Evolutionary conservation across 495 filamentous ascomycete genomes (phyloP), one percentile per base, ranked within the genome.

Genomic region (Talaromyces wortmannii): DNA sequence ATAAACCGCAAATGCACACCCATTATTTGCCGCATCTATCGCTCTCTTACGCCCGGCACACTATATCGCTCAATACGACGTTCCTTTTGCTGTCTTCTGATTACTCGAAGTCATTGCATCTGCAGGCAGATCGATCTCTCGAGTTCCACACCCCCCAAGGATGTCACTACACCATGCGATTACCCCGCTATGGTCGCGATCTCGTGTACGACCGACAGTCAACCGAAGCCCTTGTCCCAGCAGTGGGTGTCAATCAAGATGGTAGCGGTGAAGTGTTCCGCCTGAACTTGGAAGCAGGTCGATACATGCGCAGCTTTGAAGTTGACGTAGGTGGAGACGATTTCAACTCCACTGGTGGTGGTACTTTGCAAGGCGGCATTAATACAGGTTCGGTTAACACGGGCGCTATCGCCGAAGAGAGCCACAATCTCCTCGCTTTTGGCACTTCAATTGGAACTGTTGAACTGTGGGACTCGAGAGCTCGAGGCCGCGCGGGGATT

Each of bases 1-100:
- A 98, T 74, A 97, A 99, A 62, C 95, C 94, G 6, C 94, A 97
- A 69, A 96, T 97, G 57, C 94, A 97, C 66, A 89, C 89, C 6
- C 95, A 99, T 66, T 88, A 96, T 61, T 80, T 97, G 13, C 91
- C 92, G 40, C 92, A 97, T 58, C 78, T 97, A 6, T 92, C 95
- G 3, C 79, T 99, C 1, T 95, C 91, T 7, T 99, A 86, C 71
- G 83, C 92, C 11, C 87, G 94, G 15, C 95, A 99, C 69, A 97
- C 95, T 0, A 86, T 88, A 17, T 85, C 90, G 5, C 80, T 97
- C n/a, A 99, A 97, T 63, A 87, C 90, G 16, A 96, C 90, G 2
- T 99, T 99, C 66, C 65, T 90, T 16, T 78, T 99, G 7, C 84
- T 97, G n/a, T 95, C 91, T 5, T 83, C 83, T 54, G 95, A 97